These are phyloP conservation scores for Aspergillus bertholletiae DNA, from an alignment of 495 filamentous ascomycete genomes.

Conservation along the genomic window DNA sequence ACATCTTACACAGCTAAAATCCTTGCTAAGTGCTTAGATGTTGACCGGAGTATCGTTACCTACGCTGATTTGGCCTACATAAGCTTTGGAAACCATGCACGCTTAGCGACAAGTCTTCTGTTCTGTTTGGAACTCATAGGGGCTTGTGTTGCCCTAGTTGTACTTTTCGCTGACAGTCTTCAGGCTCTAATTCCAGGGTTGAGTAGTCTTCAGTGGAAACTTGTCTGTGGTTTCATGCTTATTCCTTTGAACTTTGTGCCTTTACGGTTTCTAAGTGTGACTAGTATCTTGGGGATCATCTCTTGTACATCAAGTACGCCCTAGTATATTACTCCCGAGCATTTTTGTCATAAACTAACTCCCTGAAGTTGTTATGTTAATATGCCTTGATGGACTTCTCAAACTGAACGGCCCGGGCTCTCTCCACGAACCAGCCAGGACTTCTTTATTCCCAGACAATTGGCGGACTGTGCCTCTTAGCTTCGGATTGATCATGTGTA, in stretches of 20 bases:
- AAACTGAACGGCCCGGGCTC: conserved; percentile 81
- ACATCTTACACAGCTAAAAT: conserved; percentile 87
- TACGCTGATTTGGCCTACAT: conserved; percentile 94
- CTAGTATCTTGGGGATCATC: conserved; percentile 85
- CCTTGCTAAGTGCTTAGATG: conserved; percentile 84
- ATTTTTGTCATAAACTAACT: conserved; percentile 7
- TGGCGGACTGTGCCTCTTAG: conserved; percentile 90
- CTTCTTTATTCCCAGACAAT: conserved; percentile 69
- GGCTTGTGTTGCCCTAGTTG: conserved; percentile 84
- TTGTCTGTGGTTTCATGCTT: conserved; percentile 76
- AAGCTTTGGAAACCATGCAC: conserved; percentile 80
- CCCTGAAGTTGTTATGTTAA: conserved; percentile 66
- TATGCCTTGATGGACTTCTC: conserved; percentile 80
- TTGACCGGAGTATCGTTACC: conserved; percentile 74
- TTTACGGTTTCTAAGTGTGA: conserved; percentile 79
- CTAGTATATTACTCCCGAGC: not conserved
- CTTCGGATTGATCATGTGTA: conserved; percentile 91
- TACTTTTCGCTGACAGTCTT: conserved; percentile 91
- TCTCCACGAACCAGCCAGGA: conserved; percentile 75
- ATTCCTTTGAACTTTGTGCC: conserved; percentile 85
- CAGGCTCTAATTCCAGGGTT: conserved; percentile 73
- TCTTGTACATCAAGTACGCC: conserved; percentile 80
- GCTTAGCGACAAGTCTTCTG: conserved; percentile 74
- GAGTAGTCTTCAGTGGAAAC: conserved; percentile 75
- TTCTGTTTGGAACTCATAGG: conserved; percentile 88